Evolutionary conservation across 2,329 filamentous ascomycete species (phyloP), one percentile per base, ranked within the genome.

Genomic region (Fusarium keratoplasticum): DNA sequence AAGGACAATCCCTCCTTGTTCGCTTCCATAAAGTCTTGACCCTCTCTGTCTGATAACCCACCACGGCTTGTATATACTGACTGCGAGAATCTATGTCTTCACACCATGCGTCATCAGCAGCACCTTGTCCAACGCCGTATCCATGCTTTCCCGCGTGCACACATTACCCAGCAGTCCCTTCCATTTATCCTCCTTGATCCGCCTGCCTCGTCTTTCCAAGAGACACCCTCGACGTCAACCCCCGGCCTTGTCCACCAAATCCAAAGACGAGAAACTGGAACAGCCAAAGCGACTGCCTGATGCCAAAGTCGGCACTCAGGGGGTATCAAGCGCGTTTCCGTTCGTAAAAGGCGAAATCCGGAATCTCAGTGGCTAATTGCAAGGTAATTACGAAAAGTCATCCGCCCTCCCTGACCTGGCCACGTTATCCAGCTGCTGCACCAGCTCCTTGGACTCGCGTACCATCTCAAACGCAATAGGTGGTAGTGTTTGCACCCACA

Each of bases 401-500:
- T 88, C 85, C 60, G 76, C 79, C 29, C 81, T 81, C 61, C 74
- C 67, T 35, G 75, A 66, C 55, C 66, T 72, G 29, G 79, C 80
- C 63, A 86, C 74, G 75, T 81, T 80, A 64, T 84, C 85, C 13
- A 87, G 80, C n/a, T 80, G 80, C 73, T 86, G 84, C 27, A 82
- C 82, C 69, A 94, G 84, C 80, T 94, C 94, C 85, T 96, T 96
- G 61, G 93, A 93, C 82, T 95, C 93, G 69, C 93, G 88, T 8
- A 93, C 94, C 80, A 96, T 93, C 82, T 95, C 93, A 82, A 97
- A 97, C n/a, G 94, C 94, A 75, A 96, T 91, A 3, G 94, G 94
- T 13, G 94, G 94, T 60, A 97, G 84, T 31, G 90, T 91, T 81
- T 93, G 91, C 64, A 89, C 92, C 86, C 92, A 92, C 78, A 87